These are phyloP conservation scores for Litsea cubeba DNA, from an alignment of 164 flowering plant genomes.

Conservation along the genomic window DNA sequence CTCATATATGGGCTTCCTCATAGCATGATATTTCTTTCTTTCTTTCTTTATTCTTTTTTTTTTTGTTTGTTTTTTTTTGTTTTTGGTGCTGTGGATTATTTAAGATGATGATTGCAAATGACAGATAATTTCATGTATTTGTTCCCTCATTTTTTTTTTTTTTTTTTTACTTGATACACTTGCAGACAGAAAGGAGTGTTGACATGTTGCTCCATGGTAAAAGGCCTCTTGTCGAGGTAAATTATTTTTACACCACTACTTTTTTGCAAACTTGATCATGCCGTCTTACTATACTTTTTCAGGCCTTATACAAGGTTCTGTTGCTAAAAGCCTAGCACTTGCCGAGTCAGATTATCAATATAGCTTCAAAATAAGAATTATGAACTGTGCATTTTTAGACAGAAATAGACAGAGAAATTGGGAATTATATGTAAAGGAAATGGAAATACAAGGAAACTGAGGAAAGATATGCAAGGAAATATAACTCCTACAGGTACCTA, in stretches of 20 bases:
- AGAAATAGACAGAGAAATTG: no score
- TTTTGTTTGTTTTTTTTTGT: no score
- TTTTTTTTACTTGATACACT: slow-evolving; percentile 5
- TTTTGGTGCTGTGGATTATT: background rate
- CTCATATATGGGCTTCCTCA: background rate
- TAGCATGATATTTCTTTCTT: background rate
- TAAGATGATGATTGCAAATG: background rate
- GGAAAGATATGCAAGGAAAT: no score
- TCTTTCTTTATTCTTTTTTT: no score
- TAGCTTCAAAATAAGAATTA: no score
- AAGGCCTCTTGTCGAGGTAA: slow-evolving; percentile 46
- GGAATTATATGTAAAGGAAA: no score
- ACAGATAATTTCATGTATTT: background rate
- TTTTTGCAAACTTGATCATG: no score
- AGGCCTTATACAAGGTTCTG: background rate
- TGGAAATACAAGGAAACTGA: no score
- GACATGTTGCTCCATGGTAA: slow-evolving; percentile 48
- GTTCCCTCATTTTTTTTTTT: background rate
- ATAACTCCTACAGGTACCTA: no score
- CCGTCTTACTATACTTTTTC: background rate
- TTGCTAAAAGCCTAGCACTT: background rate
- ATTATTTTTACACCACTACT: background rate
- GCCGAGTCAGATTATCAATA: no score
- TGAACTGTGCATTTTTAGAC: no score
- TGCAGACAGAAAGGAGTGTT: slow-evolving; percentile 58